phyloP scores from a whole-genome alignment of 768 basidiomycete species.

The Tulasnella sp. region DNA sequence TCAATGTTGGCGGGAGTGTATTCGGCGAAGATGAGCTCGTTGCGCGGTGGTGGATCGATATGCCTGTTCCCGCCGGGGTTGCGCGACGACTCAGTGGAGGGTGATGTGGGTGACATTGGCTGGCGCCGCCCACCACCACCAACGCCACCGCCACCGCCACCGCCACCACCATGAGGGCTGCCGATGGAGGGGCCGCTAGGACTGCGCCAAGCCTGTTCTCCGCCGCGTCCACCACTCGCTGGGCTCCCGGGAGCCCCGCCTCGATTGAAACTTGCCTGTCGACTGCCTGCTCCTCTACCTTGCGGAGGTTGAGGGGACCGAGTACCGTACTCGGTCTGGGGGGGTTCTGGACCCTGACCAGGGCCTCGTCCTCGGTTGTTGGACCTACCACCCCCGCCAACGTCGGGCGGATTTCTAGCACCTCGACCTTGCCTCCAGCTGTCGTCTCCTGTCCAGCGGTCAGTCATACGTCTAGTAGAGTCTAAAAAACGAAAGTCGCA shows the following conservation, averaged over 20 bases:
- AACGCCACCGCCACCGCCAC: not conserved
- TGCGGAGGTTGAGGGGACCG: not conserved
- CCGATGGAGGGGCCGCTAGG: not conserved
- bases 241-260: not conserved
- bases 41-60: no score
- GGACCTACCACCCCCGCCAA: not conserved
- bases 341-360: not conserved
- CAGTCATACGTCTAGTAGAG: no score
- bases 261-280: not conserved
- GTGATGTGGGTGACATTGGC: no score
- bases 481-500: no score
- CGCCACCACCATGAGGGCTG: not conserved
- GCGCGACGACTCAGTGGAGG: no score
- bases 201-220: not conserved
- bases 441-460: not conserved
- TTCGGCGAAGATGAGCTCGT: conserved; percentile 4
- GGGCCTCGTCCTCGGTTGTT: not conserved
- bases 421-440: not conserved
- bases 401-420: not conserved
- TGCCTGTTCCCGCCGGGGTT: no score
- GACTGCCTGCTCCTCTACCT: not conserved
- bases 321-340: not conserved
- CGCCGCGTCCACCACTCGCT: not conserved
- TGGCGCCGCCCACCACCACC: not conserved
- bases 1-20: conserved; percentile 37